phyloP scores from a whole-genome alignment of 2,329 filamentous ascomycete species.

The Sporothrix inflata region DNA sequence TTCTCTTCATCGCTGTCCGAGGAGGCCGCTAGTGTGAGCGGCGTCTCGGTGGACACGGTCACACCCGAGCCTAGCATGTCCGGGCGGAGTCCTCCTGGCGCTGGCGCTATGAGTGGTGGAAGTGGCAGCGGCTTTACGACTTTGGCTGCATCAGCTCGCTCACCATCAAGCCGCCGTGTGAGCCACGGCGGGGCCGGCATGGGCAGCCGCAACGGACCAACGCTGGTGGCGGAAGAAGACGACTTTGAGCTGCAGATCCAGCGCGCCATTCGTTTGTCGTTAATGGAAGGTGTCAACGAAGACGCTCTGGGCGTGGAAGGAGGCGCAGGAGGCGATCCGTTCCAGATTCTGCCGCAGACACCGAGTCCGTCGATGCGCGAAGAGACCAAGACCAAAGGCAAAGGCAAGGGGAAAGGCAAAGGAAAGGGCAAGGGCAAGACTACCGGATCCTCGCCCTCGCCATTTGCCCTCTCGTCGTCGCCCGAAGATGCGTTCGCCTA shows the following conservation, averaged over 20 bases:
- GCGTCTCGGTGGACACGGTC: conserved; percentile 47
- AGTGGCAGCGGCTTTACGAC: conserved; percentile 23
- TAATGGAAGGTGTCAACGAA: conserved; percentile 60
- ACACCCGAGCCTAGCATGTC: conserved; percentile 60
- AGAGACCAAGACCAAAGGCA: conserved; percentile 35
- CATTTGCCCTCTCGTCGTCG: conserved; percentile 38
- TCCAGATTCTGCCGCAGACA: conserved; percentile 9
- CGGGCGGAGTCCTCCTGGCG: conserved; percentile 43
- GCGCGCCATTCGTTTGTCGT: conserved; percentile 63
- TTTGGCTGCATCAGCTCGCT: conserved; percentile 32
- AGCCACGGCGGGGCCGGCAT: conserved; percentile 1
- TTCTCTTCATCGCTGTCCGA: conserved; percentile 6
- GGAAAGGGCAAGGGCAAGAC: conserved; percentile 9
- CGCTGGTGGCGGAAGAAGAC: conserved; percentile 46
- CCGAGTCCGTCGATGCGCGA: background rate
- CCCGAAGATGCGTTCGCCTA: background rate
- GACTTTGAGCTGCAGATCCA: conserved; percentile 66
- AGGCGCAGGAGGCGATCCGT: background rate
- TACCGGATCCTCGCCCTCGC: background rate
- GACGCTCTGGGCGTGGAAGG: conserved; percentile 6
- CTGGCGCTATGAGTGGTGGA: background rate
- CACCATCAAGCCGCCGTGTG: conserved; percentile 14
- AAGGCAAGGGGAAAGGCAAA: background rate
- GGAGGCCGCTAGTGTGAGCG: background rate
- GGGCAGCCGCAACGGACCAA: conserved; percentile 11